Base-by-base conservation (phyloP, 2,329 filamentous ascomycete genomes). In the Rachicladosporium sp. region DNA sequence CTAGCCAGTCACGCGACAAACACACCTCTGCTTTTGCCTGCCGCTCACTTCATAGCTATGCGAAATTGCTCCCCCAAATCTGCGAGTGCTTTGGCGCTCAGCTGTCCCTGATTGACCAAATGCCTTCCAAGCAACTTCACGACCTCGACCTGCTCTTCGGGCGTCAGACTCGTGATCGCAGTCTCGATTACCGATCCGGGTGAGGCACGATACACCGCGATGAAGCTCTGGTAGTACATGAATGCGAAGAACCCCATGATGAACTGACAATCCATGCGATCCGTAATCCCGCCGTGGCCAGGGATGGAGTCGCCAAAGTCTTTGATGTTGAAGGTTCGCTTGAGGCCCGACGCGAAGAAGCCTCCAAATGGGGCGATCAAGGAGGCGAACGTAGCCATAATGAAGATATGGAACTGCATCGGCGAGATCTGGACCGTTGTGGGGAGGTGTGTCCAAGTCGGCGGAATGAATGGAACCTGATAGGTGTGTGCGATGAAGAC, bases 311-410 rank as follows among this genome's bases (percentile, higher is more conserved):
- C 85, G 50, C 91, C 91, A 66, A 98, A 98, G 67, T 98, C 91
- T 72, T 98, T 98, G 72, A 98, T 93, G 69, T 98, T 96, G 70
- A 98, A 98, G 3, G 89, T 95, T 23, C 91, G 84, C 74, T 98
- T 98, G 42, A 98, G 74, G 1, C 91, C 91, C 2, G 88, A 95
- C 4, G 91, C 91, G 59, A 98, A 98, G 74, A 98, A 98, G 23
- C 91, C 91, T 41, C 91, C 91, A 55, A 98, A 98, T 2, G 91
- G 91, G 6, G 91, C 91, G 53, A 98, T 94, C 30, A 98, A 73
- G 3, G 89, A 96, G 35, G 91, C 91, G 55, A 98, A 98, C 1
- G 87, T 87, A 10, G 86, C 86, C 54, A 96, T 80, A 38, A 85
- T 73, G 40, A 96, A 71, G 50, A 93, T 82, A 64, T 98, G 91